Conservation (phyloP, 1,284 basidiomycete species). For the Puccinia polysora region DNA sequence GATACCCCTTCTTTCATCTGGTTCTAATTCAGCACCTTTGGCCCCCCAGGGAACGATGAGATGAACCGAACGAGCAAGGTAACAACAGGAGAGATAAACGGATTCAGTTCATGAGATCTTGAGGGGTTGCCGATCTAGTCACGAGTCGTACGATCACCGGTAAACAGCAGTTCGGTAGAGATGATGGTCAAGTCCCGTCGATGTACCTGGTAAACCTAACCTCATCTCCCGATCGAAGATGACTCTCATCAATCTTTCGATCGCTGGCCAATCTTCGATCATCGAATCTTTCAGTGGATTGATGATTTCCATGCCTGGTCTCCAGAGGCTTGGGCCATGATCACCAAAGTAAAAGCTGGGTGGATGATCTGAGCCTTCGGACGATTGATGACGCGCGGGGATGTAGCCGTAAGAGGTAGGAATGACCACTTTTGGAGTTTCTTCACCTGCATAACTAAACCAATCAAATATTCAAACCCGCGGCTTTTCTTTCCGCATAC, state of each 20-base stretch:
- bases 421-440: slow-evolving; percentile 85
- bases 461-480: background rate
- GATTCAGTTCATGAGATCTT: too few species aligned
- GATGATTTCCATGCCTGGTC: slow-evolving; percentile 76
- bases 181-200: too few species aligned
- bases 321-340: slow-evolving; percentile 85
- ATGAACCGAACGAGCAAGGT: too few species aligned
- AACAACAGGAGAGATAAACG: too few species aligned
- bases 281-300: slow-evolving; percentile 82
- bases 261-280: slow-evolving; percentile 48
- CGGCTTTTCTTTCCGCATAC: too few species aligned
- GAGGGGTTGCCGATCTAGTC: too few species aligned
- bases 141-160: too few species aligned
- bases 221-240: slow-evolving; percentile 37
- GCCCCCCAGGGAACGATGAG: too few species aligned
- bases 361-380: slow-evolving; percentile 52
- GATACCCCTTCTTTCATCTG: slow-evolving; percentile 45
- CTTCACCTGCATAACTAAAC: slow-evolving; percentile 79
- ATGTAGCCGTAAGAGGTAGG: slow-evolving; percentile 83
- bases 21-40: slow-evolving; percentile 46
- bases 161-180: too few species aligned
- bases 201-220: slow-evolving; percentile 23
- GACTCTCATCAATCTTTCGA: slow-evolving; percentile 14
- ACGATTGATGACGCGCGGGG: slow-evolving; percentile 53
- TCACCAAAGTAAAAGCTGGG: slow-evolving; percentile 73